Conservation (phyloP, 345 rosid species). For the Populus deltoides region DNA sequence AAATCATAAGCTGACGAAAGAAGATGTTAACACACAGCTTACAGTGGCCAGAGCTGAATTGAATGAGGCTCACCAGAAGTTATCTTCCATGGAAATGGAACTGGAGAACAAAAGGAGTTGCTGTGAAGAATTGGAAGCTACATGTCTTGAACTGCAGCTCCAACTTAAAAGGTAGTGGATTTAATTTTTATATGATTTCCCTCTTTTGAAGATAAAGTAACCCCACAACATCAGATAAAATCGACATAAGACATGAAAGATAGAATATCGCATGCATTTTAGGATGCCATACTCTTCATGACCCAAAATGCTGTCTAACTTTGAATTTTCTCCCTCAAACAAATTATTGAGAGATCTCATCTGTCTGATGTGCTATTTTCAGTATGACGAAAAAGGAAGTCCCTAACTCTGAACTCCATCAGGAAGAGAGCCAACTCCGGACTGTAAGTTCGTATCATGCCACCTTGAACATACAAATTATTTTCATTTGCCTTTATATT, state of each 20-base stretch:
- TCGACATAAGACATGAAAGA: not conserved
- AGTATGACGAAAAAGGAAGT: slow-evolving; percentile 45
- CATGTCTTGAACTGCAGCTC: slow-evolving; percentile 44
- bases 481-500: not conserved
- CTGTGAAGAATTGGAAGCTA: slow-evolving; percentile 47
- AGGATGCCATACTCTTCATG: not conserved
- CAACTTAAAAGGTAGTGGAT: slow-evolving; percentile 51
- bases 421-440: slow-evolving; percentile 50
- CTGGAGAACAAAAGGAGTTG: slow-evolving; percentile 39
- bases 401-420: slow-evolving; percentile 30
- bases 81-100: slow-evolving; percentile 41
- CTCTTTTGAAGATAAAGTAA: not conserved
- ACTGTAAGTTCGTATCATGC: slow-evolving; percentile 48
- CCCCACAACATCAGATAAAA: not conserved
- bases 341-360: slow-evolving; percentile 14
- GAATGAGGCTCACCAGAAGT: slow-evolving; percentile 34
- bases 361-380: slow-evolving; percentile 28
- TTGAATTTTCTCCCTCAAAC: not conserved
- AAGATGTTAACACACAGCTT: slow-evolving; percentile 39
- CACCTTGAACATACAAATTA: not conserved
- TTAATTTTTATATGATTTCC: not conserved
- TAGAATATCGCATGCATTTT: not conserved
- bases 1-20: slow-evolving; percentile 29
- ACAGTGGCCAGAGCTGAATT: slow-evolving; percentile 32
- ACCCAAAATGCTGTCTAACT: not conserved